These are phyloP conservation scores for Eragrostis tef DNA, from an alignment of 202 grass and related monocot species.

Conservation along the genomic window DNA sequence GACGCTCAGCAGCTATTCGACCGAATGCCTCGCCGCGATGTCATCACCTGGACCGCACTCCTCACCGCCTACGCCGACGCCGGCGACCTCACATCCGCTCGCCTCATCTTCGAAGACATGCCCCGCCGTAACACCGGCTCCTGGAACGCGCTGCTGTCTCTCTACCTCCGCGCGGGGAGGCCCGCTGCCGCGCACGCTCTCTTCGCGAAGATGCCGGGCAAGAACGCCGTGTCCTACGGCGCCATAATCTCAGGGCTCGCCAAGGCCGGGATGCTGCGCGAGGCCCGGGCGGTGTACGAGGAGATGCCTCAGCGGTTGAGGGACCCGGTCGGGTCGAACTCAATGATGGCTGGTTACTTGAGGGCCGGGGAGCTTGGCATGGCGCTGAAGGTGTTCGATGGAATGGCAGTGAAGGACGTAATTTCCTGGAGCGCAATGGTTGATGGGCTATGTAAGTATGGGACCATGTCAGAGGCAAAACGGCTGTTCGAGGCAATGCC, in stretches of 20 bases:
- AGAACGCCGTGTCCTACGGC: conserved; percentile 66
- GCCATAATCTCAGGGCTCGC: conserved; percentile 60
- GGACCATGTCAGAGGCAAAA: conserved; percentile 54
- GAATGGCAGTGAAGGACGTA: conserved; percentile 65
- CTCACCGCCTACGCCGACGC: conserved; percentile 63
- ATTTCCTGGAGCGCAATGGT: conserved; percentile 77
- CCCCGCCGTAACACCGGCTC: conserved; percentile 57
- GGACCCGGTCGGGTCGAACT: conserved; percentile 66
- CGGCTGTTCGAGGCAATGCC: conserved; percentile 73
- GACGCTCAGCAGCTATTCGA: conserved; percentile 68
- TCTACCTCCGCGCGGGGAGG: conserved; percentile 48
- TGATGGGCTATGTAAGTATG: conserved; percentile 59
- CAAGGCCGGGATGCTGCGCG: conserved; percentile 61
- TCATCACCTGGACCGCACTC: conserved; percentile 81
- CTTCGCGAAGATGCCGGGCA: conserved; percentile 56
- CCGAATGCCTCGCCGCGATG: conserved; percentile 63
- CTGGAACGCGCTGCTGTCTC: conserved; percentile 71
- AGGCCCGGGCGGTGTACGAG: conserved; percentile 52
- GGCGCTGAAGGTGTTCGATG: conserved; percentile 61
- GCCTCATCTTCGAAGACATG: conserved; percentile 70
- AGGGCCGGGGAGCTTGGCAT: conserved; percentile 57
- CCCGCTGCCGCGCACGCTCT: conserved; percentile 49
- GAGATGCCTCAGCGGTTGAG: conserved; percentile 54
- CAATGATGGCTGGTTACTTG: conserved; percentile 61
- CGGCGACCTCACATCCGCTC: conserved; percentile 47